Conservation (phyloP, 2,329 filamentous ascomycete genomes). For the Hysterium pulicare region DNA sequence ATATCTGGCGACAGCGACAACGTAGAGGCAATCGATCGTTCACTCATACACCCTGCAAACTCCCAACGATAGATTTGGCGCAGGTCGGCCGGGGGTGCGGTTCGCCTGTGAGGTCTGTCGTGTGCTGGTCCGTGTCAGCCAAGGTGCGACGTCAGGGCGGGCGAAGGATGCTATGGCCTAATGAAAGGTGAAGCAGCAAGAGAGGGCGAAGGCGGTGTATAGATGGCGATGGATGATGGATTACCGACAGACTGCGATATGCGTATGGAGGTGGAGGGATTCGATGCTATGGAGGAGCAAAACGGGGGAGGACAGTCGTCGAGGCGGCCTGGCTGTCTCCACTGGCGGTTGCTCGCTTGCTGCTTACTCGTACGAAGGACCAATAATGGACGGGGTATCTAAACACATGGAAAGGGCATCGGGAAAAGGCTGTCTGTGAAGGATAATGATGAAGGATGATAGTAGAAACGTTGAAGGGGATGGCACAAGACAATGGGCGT, state of each 20-base stretch:
- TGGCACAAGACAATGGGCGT: too few species aligned
- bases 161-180: conserved; percentile 14
- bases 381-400: conserved; percentile 4
- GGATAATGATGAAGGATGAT: too few species aligned
- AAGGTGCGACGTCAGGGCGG: conserved; percentile 28
- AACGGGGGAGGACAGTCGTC: conserved; percentile 19
- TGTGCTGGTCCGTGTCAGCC: conserved; percentile 31
- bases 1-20: conserved; percentile 7
- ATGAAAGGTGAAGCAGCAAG: conserved; percentile 7
- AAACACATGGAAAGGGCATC: background rate
- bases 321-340: conserved; percentile 22
- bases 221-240: conserved; percentile 4
- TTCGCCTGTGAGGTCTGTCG: conserved; percentile 23
- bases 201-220: conserved; percentile 7
- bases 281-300: conserved; percentile 15
- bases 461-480: too few species aligned
- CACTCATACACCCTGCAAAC: conserved; percentile 25
- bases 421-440: too few species aligned
- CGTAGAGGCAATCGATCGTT: conserved; percentile 13
- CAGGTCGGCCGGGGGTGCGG: conserved; percentile 11
- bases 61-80: conserved; percentile 10
- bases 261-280: conserved; percentile 19
- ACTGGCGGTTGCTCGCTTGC: conserved; percentile 13
- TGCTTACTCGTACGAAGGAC: conserved; percentile 19
- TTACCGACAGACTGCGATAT: conserved; percentile 14